Evolutionary conservation across 371 early-diverging fungal genomes (phyloP).

Genomic region (Apophysomyces variabilis): DNA sequence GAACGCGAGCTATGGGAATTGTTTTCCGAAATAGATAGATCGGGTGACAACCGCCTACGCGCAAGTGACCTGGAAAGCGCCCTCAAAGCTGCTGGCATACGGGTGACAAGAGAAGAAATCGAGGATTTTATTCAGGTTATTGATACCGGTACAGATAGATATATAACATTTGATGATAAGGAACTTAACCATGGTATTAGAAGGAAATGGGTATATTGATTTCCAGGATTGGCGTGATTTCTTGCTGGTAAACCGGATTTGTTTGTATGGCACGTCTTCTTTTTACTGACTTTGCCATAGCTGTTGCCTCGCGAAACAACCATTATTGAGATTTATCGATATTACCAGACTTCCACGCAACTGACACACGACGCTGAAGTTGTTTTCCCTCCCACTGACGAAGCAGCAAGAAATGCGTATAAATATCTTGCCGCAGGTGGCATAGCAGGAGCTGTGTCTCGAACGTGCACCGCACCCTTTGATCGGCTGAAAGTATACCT

Average conservation of each 20-base stretch:
- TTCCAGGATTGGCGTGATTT: constrained; percentile 82
- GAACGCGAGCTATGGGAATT: constrained; percentile 71
- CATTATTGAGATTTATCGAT: constrained; percentile 64
- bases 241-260: constrained; percentile 53
- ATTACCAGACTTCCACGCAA: constrained; percentile 63
- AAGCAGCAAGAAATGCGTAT: constrained; percentile 45
- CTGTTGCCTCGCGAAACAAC: constrained; percentile 47
- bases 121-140: constrained; percentile 67
- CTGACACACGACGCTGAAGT: constrained; percentile 66
- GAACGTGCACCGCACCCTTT: constrained; percentile 81
- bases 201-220: constrained; percentile 73
- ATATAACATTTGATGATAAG: background rate
- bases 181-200: constrained; percentile 18
- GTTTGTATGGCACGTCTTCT: background rate
- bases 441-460: constrained; percentile 76
- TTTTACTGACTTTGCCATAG: constrained; percentile 16
- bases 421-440: constrained; percentile 78
- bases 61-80: constrained; percentile 60
- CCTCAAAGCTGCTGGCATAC: constrained; percentile 65
- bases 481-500: constrained; percentile 79
- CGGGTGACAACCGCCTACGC: constrained; percentile 65
- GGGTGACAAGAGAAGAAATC: constrained; percentile 66
- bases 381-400: constrained; percentile 56
- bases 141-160: constrained; percentile 56
- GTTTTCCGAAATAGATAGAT: constrained; percentile 70